Conservation (phyloP, 768 basidiomycete genomes). For the Serendipita sp. region DNA sequence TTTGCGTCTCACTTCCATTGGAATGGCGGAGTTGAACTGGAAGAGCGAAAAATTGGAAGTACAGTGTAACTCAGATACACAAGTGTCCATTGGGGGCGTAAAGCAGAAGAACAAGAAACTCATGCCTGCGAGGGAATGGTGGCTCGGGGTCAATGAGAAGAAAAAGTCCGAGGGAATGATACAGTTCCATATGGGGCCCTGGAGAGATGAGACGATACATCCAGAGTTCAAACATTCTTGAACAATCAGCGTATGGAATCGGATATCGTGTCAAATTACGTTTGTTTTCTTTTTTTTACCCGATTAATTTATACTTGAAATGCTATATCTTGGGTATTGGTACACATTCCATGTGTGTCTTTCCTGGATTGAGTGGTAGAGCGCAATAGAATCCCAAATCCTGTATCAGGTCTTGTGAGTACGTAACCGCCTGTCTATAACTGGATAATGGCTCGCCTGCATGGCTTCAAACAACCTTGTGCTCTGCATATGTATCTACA, state of each 20-base stretch:
- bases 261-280: too few relatives aligned
- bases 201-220: neutral
- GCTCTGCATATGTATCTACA: conserved; percentile 45
- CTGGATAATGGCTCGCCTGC: conserved; percentile 34
- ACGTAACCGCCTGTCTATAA: neutral
- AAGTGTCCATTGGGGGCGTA: conserved; percentile 37
- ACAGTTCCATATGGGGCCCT: conserved; percentile 1
- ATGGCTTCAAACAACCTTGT: conserved; percentile 50
- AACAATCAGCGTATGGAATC: too few relatives aligned
- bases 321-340: conserved; percentile 27
- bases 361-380: conserved; percentile 45
- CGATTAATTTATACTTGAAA: neutral
- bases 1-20: conserved; percentile 19
- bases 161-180: neutral
- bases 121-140: conserved; percentile 51
- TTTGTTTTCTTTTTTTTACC: neutral
- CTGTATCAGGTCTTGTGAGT: conserved; percentile 19
- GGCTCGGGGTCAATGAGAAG: conserved; percentile 45
- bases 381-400: conserved; percentile 53
- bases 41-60: conserved; percentile 29
- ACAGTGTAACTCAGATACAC: conserved; percentile 36
- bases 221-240: neutral
- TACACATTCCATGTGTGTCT: conserved; percentile 53
- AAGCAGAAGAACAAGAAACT: conserved; percentile 45
- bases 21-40: conserved; percentile 29